Evolutionary conservation across 495 filamentous ascomycete species (phyloP), one percentile per base, ranked within the genome.

Genomic region (Neurospora sp.): DNA sequence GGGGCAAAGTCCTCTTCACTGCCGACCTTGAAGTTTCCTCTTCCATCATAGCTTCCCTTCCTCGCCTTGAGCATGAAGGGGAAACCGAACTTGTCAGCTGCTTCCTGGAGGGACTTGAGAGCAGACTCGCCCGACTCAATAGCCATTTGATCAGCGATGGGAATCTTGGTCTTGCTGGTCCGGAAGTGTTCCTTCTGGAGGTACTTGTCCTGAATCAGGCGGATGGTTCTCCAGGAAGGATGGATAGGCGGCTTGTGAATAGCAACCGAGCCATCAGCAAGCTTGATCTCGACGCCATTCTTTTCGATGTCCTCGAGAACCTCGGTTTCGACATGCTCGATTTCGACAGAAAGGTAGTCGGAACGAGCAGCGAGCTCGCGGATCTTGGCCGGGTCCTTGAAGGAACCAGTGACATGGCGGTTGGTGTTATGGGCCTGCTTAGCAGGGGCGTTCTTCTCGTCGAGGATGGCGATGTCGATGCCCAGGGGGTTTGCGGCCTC

Each of bases 121-220:
- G 84, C 83, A 71, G 83, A 75, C 70, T 88, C 81, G 0, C 83
- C 84, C 0, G 84, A 78, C 37, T 82, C 81, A 66, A 97, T 79
- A 16, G 89, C 85, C 27, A 90, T 83, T 74, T 91, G 92, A 20
- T 90, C 85, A 1, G 92, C 91, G 74, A 91, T 91, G n/a, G 90
- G 87, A 6, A 98, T 89, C 3, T 84, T 85, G 76, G 88, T 87
- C 62, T 86, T 75, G 72, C 78, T 78, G 66, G 71, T 81, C 41
- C 82, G 82, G 73, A 98, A 85, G 78, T 96, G 90, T 77, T 92
- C 87, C 82, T 99, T 98, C 83, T 99, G 96, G 79, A 89, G 84
- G 81, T 89, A 98, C 83, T 99, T 99, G 85, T 99, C 95, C 86
- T 99, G 96, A 74, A 99, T 98, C 37, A 90, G 91, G 27, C 93